These are phyloP conservation scores for Musa balbisiana DNA, from an alignment of 202 grass and related monocot species.

Conservation along the genomic window DNA sequence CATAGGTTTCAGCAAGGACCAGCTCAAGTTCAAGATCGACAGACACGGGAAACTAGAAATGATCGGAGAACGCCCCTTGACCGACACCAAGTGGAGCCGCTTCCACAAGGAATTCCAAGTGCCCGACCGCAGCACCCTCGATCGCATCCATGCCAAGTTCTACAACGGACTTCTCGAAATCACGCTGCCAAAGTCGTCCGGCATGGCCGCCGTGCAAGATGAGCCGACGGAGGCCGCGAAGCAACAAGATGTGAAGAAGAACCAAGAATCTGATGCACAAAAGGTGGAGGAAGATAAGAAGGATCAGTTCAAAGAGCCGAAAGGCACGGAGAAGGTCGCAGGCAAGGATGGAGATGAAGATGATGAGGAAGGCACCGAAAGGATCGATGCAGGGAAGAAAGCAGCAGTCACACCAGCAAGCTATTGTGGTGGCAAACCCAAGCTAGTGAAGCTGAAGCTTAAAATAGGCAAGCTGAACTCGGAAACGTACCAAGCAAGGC, in stretches of 20 bases:
- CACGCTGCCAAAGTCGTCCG: constrained; percentile 34
- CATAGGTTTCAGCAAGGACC: constrained; percentile 64
- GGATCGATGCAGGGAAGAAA: neutral
- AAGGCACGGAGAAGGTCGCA: no score
- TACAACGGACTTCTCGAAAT: constrained; percentile 33
- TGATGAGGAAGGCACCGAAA: no score
- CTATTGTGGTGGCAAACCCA: neutral
- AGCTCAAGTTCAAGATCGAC: constrained; percentile 49
- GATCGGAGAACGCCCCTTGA: constrained; percentile 41
- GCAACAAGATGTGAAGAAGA: no score
- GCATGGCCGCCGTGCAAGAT: no score
- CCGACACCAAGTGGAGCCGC: constrained; percentile 40
- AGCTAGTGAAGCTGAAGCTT: neutral
- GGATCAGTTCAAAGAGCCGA: no score
- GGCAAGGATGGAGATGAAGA: no score
- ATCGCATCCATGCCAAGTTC: constrained; percentile 51
- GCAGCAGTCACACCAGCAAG: neutral
- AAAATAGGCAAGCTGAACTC: no score
- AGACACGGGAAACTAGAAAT: constrained; percentile 38
- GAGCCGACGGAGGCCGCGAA: no score
- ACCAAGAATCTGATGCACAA: no score
- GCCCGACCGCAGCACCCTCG: constrained; percentile 37
- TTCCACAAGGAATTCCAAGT: constrained; percentile 46
- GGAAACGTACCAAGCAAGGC: neutral
- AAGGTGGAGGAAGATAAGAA: no score